Percentiles rank a stretch among this genome's conserved stretches.
Conservation (phyloP, 179 eudicot species). For the Gypsophila paniculata region DNA sequence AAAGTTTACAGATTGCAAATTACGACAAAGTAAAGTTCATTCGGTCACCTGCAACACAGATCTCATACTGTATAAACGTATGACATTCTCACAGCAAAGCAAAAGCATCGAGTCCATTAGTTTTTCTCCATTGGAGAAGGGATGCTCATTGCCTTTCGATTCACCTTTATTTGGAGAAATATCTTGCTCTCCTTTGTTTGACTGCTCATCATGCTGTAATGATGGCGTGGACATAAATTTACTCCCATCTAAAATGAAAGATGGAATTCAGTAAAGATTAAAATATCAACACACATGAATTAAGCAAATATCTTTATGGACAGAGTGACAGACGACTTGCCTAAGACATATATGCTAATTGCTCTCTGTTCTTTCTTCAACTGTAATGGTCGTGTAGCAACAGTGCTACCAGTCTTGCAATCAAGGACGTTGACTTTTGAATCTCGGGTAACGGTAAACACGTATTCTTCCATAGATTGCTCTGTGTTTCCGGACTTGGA, state of each 20-base stretch:
- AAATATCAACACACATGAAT: conserved; percentile 8
- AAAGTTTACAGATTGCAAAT: background rate
- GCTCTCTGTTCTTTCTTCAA: conserved; percentile 48
- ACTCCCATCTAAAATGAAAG: conserved; percentile 26
- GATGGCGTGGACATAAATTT: conserved; percentile 35
- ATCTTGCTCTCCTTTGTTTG: conserved; percentile 35
- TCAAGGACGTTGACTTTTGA: conserved; percentile 46
- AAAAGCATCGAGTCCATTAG: conserved; percentile 39
- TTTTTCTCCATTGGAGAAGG: conserved; percentile 28
- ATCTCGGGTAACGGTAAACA: conserved; percentile 56
- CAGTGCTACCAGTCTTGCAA: conserved; percentile 40
- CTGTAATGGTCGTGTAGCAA: conserved; percentile 44
- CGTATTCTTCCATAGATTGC: conserved; percentile 34
- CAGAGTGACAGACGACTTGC: conserved; percentile 46
- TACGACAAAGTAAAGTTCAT: conserved; percentile 13
- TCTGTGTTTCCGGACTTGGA: conserved; percentile 36
- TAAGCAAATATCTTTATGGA: conserved; percentile 9
- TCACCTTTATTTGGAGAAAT: conserved; percentile 27
- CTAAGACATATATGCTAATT: conserved; percentile 63
- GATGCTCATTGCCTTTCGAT: conserved; percentile 24
- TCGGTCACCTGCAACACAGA: conserved; percentile 52
- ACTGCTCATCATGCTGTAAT: conserved; percentile 28
- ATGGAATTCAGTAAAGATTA: conserved; percentile 16
- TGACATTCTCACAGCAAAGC: conserved; percentile 55
- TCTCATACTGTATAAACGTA: conserved; percentile 43